Base-by-base conservation (phyloP, 371 early-diverging fungal genomes). In the Mortierella sp. region DNA sequence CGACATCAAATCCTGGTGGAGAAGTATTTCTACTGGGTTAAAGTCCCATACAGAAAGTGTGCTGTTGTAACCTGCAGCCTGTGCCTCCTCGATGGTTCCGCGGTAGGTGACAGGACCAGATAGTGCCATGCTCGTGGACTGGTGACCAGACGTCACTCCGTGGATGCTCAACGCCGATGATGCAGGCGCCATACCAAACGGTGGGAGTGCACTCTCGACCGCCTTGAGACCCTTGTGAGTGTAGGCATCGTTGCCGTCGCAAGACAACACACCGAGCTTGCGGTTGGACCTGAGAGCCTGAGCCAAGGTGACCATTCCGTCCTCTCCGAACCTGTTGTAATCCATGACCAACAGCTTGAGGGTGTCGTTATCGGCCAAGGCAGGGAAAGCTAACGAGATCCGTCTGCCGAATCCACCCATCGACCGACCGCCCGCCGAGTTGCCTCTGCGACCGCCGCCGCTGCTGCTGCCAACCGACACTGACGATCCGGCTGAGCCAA, bases 171-270 rank as follows among this genome's bases (percentile, higher is more conserved):
- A 10, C 21, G 46, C 18, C 12, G 32, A 18, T 41, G 18, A 38
- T 21, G 24, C 10, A 2, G 68, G 56, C 12, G 54, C 12, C 4
- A 65, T 41, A 32, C 38, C 24, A n/a, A 70, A 75, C 0, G 86
- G 82, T 0, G 82, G 82, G 8, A 85, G 71, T 8, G 79, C 63
- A 12, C 58, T 70, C 75, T 81, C 86, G 27, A 85, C 58, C 24
- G 74, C 82, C 60, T 49, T 72, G 29, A 79, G 75, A 5, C 70
- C 82, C 70, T 79, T 85, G 79, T 74, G 75, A 18, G 85, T 81
- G 44, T 58, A 82, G 46, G 79, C 81, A 75, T 85, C 86, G 35
- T 85, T 85, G 60, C 86, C 86, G 32, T 79, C 86, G n/a, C 78
- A 75, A 2, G 75, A 75, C 43, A 84, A 16, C 1, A 81, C 76